A percentile compares a stretch with the other conserved stretches of the same genome.
Evolutionary conservation across 305 asterid genomes (phyloP).

Genomic region (Lippia alba): DNA sequence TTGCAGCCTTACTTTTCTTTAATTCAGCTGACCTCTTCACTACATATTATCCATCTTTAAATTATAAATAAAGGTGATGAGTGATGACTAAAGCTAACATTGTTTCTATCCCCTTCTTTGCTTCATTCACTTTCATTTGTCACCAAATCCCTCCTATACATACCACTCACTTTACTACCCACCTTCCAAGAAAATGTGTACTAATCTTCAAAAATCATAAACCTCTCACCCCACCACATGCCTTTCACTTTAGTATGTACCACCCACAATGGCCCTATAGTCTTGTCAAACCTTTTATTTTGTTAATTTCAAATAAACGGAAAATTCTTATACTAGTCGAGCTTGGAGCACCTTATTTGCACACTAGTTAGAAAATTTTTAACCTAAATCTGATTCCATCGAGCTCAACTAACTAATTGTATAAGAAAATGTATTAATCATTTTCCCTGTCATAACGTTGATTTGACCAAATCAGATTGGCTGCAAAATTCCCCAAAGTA

Average conservation of each 20-base stretch:
- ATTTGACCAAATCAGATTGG: too few species aligned
- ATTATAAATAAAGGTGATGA: constrained; percentile 31
- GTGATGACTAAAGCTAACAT: constrained; percentile 41
- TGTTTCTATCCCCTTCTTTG: constrained; percentile 46
- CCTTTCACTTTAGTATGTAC: constrained; percentile 23
- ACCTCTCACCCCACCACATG: constrained; percentile 46
- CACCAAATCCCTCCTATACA: constrained; percentile 34
- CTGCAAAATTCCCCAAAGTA: too few species aligned
- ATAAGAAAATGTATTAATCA: too few species aligned
- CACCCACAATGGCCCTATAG: neutral
- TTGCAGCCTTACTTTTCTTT: neutral
- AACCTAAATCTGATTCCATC: too few species aligned
- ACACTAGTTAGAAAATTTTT: too few species aligned
- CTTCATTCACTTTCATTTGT: constrained; percentile 36
- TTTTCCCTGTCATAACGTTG: too few species aligned
- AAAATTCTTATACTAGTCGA: too few species aligned
- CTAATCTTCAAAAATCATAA: constrained; percentile 36
- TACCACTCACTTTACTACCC: constrained; percentile 26
- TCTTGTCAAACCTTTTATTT: neutral
- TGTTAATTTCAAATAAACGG: neutral
- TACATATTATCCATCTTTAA: constrained; percentile 31
- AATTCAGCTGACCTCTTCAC: constrained; percentile 13
- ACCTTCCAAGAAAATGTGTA: constrained; percentile 28
- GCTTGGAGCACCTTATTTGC: too few species aligned
- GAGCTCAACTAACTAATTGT: too few species aligned